Evolutionary conservation across 305 asterid species (phyloP).

Genomic region (Fraxinus nigra): DNA sequence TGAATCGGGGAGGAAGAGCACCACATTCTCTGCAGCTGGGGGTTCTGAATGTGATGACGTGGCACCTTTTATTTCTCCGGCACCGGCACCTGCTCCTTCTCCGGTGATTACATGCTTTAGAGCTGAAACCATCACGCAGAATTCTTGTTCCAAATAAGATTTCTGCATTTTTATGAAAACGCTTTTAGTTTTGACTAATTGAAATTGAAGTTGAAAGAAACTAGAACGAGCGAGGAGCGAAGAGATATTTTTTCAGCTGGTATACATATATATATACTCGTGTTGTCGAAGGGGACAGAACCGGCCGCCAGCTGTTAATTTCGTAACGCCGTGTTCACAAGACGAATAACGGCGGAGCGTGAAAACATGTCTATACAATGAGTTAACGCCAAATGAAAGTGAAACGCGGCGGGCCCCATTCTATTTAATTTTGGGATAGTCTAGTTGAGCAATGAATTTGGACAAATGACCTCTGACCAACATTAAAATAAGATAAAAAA

Average conservation of each 20-base stretch:
- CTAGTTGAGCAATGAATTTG: too few relatives aligned
- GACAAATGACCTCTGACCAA: too few relatives aligned
- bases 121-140: slow-evolving; percentile 22
- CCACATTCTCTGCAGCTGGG: neutral
- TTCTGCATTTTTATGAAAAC: neutral
- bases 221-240: too few relatives aligned
- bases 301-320: neutral
- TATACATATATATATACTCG: neutral
- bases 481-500: too few relatives aligned
- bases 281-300: neutral
- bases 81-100: neutral
- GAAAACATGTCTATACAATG: too few relatives aligned
- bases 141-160: neutral
- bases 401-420: too few relatives aligned
- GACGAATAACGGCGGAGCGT: neutral
- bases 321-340: neutral
- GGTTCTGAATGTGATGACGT: neutral
- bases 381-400: too few relatives aligned
- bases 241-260: too few relatives aligned
- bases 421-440: too few relatives aligned
- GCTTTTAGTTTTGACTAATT: neutral
- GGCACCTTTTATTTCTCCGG: neutral
- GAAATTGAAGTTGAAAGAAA: neutral
- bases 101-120: slow-evolving; percentile 18
- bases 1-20: neutral